A percentile compares a stretch with the other conserved stretches of the same genome.
Evolutionary conservation across 441 rosid genomes (phyloP).

Genomic region (Jatropha multifida): DNA sequence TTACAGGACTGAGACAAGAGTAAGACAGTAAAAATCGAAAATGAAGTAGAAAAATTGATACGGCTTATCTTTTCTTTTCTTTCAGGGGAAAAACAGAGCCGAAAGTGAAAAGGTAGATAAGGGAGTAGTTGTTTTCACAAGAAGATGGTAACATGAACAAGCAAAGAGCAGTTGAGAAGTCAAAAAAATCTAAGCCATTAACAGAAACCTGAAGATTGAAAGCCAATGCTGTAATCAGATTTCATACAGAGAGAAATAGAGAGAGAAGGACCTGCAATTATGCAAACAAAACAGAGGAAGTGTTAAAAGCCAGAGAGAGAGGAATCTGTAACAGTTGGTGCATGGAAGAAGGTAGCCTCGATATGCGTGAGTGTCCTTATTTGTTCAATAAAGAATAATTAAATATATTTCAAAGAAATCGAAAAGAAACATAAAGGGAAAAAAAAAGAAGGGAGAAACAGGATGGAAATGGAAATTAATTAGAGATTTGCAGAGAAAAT

Average conservation of each 20-base stretch:
- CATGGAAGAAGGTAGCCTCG: conserved; percentile 24
- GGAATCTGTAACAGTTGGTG: conserved; percentile 19
- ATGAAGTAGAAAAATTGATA: background rate
- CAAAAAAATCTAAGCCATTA: conserved; percentile 22
- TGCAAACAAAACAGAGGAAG: conserved; percentile 1
- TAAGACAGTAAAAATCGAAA: conserved; percentile 2
- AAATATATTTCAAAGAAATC: background rate
- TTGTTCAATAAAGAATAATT: background rate
- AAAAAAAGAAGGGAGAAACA: background rate
- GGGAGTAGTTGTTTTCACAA: conserved; percentile 20
- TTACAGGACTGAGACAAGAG: conserved; percentile 8
- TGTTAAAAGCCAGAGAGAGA: conserved; percentile 14
- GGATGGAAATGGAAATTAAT: background rate
- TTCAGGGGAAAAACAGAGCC: background rate
- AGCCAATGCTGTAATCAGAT: conserved; percentile 1
- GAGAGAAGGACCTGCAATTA: background rate
- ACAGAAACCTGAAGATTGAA: conserved; percentile 16
- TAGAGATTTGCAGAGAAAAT: background rate
- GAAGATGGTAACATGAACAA: conserved; percentile 3
- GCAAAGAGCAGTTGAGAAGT: conserved; percentile 21
- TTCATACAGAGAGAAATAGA: background rate
- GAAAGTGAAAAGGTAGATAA: background rate
- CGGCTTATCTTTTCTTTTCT: background rate
- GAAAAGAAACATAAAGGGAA: too few species aligned
- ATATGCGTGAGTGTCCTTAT: conserved; percentile 7